Base-by-base conservation (phyloP, 441 rosid genomes). In the Adansonia grandidieri region DNA sequence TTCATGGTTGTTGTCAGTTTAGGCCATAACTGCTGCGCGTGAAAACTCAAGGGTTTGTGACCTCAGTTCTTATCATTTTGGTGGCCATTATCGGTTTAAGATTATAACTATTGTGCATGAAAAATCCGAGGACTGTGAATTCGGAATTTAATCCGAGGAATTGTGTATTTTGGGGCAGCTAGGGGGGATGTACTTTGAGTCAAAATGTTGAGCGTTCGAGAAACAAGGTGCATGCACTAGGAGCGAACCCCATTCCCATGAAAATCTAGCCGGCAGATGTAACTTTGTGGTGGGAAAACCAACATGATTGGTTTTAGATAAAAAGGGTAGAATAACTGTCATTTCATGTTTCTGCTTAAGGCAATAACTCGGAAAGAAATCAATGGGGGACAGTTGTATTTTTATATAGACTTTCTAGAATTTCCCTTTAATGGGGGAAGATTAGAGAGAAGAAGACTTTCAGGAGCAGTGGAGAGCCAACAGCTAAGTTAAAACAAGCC, bases 201-300 rank as follows among this genome's bases (percentile, higher is more conserved):
- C 5, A 45, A 6, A 1, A 45, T 45, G 48, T 45, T 7, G 9
- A 8, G 0, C 9, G 9, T 45, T 8, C 8, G 48, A 10, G 28
- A 62, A 62, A 13, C 67, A 28, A 24, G 67, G 44, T 62, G 13
- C 68, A 63, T 63, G 68, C 68, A 63, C 32, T 58, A 58, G 11
- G 56, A 51, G 14, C 10, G 51, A 47, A 47, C 9, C 56, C 56
- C 2, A 2, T 20, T 19, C 6, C 45, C 68, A 32, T 62, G 67
- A 28, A 62, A 15, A 62, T 62, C n/a, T 13, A 13, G 44, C 45
- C 68, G 6, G 6, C 47, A 37, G 32, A 63, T 63, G 19, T 19
- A 4, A 5, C 4, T 60, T 62, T 3, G 67, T 62, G 44, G 20
- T 45, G 48, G 48, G 48, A 28, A 40, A 40, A 40, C 44, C 44